phyloP scores from a whole-genome alignment of 225 moss, liverwort and hornwort species.

The Lunularia cruciata region DNA sequence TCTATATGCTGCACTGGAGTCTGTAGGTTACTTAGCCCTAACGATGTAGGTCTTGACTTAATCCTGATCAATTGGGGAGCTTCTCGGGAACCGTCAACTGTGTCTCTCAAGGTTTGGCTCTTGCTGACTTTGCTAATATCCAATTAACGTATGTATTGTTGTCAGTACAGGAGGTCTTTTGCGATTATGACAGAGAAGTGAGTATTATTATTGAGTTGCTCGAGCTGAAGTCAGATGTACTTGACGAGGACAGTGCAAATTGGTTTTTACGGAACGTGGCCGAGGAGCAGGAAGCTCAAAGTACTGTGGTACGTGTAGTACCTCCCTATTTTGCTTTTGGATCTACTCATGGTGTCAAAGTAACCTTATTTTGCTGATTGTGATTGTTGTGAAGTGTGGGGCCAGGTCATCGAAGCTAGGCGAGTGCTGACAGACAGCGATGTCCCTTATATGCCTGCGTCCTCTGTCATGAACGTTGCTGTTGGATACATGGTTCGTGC shows the following conservation, averaged over 20 bases:
- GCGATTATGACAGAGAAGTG: conserved; percentile 77
- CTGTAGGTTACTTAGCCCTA: too few species aligned
- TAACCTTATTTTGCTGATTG: conserved; percentile 14
- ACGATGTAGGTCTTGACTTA: too few species aligned
- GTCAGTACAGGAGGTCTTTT: conserved; percentile 62
- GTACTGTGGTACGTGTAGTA: conserved; percentile 42
- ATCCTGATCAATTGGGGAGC: too few species aligned
- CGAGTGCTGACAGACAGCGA: conserved; percentile 44
- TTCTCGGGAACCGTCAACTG: too few species aligned
- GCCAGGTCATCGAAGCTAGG: conserved; percentile 75
- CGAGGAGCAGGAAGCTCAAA: conserved; percentile 69
- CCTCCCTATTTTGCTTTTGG: not conserved
- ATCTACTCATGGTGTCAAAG: not conserved
- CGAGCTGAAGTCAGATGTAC: conserved; percentile 67
- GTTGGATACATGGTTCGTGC: conserved; percentile 61
- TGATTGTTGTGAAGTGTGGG: conserved; percentile 40
- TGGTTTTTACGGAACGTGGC: conserved; percentile 92
- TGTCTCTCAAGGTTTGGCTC: too few species aligned
- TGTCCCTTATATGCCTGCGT: conserved; percentile 51
- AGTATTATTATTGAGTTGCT: conserved; percentile 84
- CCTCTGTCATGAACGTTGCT: conserved; percentile 55
- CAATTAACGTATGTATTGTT: not conserved
- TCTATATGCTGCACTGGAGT: too few species aligned
- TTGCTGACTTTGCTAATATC: too few species aligned
- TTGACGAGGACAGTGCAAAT: conserved; percentile 61